Conservation (phyloP, 2,329 filamentous ascomycete species). For the Diaporthe sp. region DNA sequence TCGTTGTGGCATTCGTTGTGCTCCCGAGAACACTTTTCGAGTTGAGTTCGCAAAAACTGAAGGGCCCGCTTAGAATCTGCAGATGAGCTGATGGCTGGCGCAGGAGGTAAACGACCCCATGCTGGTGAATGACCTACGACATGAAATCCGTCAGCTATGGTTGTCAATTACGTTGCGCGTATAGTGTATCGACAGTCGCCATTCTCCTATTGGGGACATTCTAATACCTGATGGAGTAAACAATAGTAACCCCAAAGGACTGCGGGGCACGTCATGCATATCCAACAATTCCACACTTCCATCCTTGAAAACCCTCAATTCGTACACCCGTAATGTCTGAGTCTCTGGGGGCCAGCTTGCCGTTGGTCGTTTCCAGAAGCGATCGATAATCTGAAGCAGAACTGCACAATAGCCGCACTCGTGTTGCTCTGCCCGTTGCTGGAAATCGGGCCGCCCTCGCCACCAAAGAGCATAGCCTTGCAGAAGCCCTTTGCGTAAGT, state of each 20-base stretch:
- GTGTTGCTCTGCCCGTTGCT: not conserved
- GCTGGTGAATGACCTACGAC: not conserved
- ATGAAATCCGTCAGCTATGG: not conserved
- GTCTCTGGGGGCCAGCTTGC: accelerated
- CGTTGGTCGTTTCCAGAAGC: not conserved
- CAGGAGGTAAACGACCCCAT: not conserved
- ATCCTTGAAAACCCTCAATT: not conserved
- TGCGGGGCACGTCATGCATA: accelerated
- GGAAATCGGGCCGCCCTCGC: not conserved
- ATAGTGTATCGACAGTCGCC: no score
- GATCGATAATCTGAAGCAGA: not conserved
- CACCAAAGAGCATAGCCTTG: not conserved
- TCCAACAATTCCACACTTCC: not conserved
- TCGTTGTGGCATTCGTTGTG: not conserved
- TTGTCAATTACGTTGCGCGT: not conserved
- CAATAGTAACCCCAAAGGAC: not conserved
- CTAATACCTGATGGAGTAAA: not conserved
- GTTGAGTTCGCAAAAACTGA: not conserved
- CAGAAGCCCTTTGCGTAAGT: not conserved
- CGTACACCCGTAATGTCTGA: not conserved
- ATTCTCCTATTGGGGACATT: not conserved
- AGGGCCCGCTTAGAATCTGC: not conserved
- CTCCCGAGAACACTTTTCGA: not conserved
- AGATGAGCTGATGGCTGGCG: not conserved
- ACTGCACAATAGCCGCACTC: not conserved